Conservation (phyloP, 129 eudicot species). For the Logfia minima region DNA sequence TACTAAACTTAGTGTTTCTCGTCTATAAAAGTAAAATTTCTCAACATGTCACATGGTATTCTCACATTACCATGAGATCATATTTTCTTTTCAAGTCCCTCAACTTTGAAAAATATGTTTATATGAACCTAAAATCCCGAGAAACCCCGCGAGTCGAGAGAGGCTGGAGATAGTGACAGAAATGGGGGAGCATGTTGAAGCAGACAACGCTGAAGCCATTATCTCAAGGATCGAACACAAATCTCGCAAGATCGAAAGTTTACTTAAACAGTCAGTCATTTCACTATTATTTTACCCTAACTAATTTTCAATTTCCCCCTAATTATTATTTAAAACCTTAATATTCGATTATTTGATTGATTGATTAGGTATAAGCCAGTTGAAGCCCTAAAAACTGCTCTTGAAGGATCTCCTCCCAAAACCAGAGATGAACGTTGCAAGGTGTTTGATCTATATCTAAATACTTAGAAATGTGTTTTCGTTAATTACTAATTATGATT, state of each 20-base stretch:
- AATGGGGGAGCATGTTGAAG: slow-evolving; percentile 74
- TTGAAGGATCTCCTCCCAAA: slow-evolving; percentile 84
- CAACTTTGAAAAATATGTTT: not conserved
- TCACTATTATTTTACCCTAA: not conserved
- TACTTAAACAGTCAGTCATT: slow-evolving; percentile 72
- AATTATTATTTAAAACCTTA: slow-evolving; percentile 10
- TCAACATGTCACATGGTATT: too few species aligned
- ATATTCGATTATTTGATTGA: not conserved
- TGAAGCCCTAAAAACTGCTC: slow-evolving; percentile 85
- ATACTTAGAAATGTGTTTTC: not conserved
- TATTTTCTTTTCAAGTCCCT: slow-evolving; percentile 2
- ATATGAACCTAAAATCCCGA: not conserved
- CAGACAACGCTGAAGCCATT: slow-evolving; percentile 91
- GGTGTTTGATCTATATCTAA: slow-evolving; percentile 32
- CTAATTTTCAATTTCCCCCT: not conserved
- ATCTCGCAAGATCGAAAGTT: slow-evolving; percentile 81
- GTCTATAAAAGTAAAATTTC: too few species aligned
- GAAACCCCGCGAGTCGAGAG: not conserved
- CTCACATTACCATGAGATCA: not conserved
- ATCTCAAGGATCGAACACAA: slow-evolving; percentile 86
- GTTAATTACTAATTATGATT: not conserved
- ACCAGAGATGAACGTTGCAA: slow-evolving; percentile 91
- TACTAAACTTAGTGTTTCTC: too few species aligned
- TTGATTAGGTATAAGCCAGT: slow-evolving; percentile 66
- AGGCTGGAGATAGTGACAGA: not conserved